phyloP scores from a whole-genome alignment of 768 basidiomycete genomes.

The Lactifluus piperatus region DNA sequence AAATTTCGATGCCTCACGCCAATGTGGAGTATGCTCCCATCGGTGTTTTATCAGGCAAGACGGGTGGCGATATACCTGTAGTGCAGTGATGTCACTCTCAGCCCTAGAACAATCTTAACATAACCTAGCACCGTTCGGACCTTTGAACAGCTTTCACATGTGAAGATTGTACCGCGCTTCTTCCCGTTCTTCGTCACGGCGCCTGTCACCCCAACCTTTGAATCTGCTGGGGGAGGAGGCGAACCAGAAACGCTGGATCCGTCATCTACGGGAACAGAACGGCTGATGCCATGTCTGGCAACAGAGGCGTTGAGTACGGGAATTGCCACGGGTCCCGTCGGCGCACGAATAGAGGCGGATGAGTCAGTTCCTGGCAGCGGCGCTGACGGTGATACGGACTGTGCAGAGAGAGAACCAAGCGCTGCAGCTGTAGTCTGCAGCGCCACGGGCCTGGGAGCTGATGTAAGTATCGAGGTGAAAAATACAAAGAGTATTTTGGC shows the following conservation, averaged over 20 bases:
- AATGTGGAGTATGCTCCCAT: slow-evolving; percentile 96
- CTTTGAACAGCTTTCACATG: slow-evolving; percentile 94
- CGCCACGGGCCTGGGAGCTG: slow-evolving; percentile 27
- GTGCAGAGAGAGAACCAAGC: slow-evolving; percentile 34
- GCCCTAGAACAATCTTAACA: not conserved
- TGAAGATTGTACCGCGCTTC: slow-evolving; percentile 80
- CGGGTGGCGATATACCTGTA: slow-evolving; percentile 79
- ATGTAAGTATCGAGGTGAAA: not conserved
- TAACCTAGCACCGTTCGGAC: slow-evolving; percentile 32
- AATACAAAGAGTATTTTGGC: slow-evolving; percentile 28
- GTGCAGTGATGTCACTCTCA: slow-evolving; percentile 5
- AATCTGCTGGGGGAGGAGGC: slow-evolving; percentile 13
- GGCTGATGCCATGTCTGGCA: not conserved
- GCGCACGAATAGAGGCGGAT: slow-evolving; percentile 19
- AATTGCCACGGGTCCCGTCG: slow-evolving; percentile 15
- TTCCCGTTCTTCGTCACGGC: slow-evolving; percentile 39
- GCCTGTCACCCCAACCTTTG: slow-evolving; percentile 21
- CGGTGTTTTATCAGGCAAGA: slow-evolving; percentile 95
- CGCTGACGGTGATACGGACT: slow-evolving; percentile 33
- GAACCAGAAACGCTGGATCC: slow-evolving; percentile 17
- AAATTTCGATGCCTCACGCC: slow-evolving; percentile 88
- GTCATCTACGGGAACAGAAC: slow-evolving; percentile 20
- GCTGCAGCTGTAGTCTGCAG: slow-evolving; percentile 32
- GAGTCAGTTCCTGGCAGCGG: slow-evolving; percentile 22
- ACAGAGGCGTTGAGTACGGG: not conserved